A percentile compares a stretch with the other conserved stretches of the same genome.
Conservation (phyloP, 805 yeast species). For the Yarrowia divulgata region DNA sequence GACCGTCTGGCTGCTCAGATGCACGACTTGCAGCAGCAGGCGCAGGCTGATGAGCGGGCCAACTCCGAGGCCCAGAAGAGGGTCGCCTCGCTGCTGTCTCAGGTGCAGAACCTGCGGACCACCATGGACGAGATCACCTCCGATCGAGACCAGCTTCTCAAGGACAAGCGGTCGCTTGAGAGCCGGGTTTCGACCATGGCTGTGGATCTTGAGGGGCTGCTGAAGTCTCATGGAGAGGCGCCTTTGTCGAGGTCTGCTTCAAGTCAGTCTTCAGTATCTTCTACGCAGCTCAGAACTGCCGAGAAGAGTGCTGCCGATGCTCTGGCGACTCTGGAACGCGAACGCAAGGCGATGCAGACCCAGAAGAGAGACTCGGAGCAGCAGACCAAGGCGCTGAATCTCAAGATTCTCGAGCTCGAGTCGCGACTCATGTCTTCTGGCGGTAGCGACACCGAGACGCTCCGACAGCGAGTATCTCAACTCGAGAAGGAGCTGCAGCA, state of each 20-base stretch:
- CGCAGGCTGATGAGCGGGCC: constrained; percentile 54
- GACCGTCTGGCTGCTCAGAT: constrained; percentile 50
- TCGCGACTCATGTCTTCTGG: constrained; percentile 38
- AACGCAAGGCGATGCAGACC: constrained; percentile 39
- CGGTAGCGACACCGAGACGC: background rate
- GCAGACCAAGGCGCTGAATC: constrained; percentile 46
- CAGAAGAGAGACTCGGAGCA: constrained; percentile 47
- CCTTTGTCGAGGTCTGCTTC: background rate
- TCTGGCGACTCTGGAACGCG: constrained; percentile 40
- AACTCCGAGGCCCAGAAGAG: constrained; percentile 58
- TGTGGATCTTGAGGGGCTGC: constrained; percentile 40
- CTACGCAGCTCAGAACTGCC: background rate
- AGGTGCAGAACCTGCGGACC: constrained; percentile 63
- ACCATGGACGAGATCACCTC: constrained; percentile 65
- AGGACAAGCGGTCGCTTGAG: constrained; percentile 59
- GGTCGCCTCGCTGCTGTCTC: constrained; percentile 57
- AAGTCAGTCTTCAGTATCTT: background rate
- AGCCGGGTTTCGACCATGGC: constrained; percentile 54
- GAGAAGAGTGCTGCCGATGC: constrained; percentile 30
- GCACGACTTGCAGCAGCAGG: constrained; percentile 55
- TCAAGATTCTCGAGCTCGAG: constrained; percentile 46
- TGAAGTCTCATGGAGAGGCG: constrained; percentile 17
- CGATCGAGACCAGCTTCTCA: constrained; percentile 68
- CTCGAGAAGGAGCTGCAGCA: constrained; percentile 45
- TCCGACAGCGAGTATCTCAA: constrained; percentile 41